Evolutionary conservation across 768 basidiomycete species (phyloP), one percentile per base, ranked within the genome.

Genomic region (Lentinula lateritia): DNA sequence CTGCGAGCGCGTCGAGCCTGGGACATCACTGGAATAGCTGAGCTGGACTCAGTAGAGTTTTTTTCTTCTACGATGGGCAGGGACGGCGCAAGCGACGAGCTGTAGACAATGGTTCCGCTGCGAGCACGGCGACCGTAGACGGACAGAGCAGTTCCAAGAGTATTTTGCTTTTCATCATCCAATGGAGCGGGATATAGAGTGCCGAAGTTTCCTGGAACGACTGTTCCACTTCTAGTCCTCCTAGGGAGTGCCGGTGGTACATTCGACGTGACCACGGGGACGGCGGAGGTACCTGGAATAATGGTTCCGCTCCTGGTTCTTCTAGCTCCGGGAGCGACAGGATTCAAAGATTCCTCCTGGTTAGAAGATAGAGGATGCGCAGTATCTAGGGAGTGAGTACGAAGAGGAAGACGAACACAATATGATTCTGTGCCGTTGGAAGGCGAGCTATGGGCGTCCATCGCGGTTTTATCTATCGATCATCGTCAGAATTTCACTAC

Each of bases 241-340:
- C 75, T 71, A 12, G 76, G 66, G 13, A 69, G 69, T 41, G 65
- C 63, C 4, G 50, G 45, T 28, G 60, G 60, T 36, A 57, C 61
- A 52, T 59, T 35, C 39, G 50, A 41, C 9, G 55, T 59, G 5
- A 65, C 60, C 38, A 64, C 73, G 38, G 64, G 18, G 52, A 74
- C 77, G 63, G 80, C 80, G n/a, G 76, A 83, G 53, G 77, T 81
- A 56, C 76, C 58, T 10, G 50, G 50, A 23, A 60, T 82, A 67
- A 78, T 84, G 57, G 79, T 84, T 63, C 75, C 80, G 28, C 75
- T 82, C 16, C 83, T 78, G n/a, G 72, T 73, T n/a, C 76, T 70
- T 54, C 70, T 45, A 15, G 55, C 42, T 18, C 20, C 20, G 41
- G 42, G 32, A 52, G 58, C 50, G 12, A 32, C 32, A 56, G 45